These are phyloP conservation scores for Lathyrus aphaca DNA, from an alignment of 306 rosid species.

Conservation along the genomic window DNA sequence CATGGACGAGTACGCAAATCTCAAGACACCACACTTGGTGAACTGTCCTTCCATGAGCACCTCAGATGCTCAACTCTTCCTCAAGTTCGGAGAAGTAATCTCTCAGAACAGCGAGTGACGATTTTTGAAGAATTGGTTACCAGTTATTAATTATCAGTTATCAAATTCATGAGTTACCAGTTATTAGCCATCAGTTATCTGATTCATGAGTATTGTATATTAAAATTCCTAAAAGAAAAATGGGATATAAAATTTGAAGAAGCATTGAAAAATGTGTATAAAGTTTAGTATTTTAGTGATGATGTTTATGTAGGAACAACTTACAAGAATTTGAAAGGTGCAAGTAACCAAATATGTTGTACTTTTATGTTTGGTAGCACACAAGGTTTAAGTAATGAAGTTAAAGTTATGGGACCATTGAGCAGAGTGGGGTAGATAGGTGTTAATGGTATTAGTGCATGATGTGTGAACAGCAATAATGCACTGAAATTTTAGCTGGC, in stretches of 20 bases:
- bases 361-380: constrained; percentile 43
- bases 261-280: constrained; percentile 45
- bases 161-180: neutral
- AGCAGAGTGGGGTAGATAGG: constrained; percentile 42
- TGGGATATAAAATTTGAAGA: neutral
- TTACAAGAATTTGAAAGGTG: constrained; percentile 39
- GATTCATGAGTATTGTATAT: constrained; percentile 18
- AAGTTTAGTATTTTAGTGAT: constrained; percentile 32
- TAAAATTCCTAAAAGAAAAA: neutral
- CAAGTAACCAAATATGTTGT: constrained; percentile 31
- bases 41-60: constrained; percentile 88
- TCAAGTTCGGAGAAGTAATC: constrained; percentile 92
- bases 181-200: neutral
- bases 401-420: constrained; percentile 44
- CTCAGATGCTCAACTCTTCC: constrained; percentile 87
- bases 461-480: constrained; percentile 58
- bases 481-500: constrained; percentile 50
- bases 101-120: constrained; percentile 75
- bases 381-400: constrained; percentile 39
- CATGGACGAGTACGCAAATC: constrained; percentile 79
- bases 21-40: constrained; percentile 74
- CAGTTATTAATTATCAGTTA: no score
- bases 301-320: constrained; percentile 35
- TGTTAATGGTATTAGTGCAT: constrained; percentile 47
- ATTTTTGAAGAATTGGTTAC: neutral